Evolutionary conservation across 305 asterid genomes (phyloP), one percentile per base, ranked within the genome.

Genomic region (Striga hermonthica): DNA sequence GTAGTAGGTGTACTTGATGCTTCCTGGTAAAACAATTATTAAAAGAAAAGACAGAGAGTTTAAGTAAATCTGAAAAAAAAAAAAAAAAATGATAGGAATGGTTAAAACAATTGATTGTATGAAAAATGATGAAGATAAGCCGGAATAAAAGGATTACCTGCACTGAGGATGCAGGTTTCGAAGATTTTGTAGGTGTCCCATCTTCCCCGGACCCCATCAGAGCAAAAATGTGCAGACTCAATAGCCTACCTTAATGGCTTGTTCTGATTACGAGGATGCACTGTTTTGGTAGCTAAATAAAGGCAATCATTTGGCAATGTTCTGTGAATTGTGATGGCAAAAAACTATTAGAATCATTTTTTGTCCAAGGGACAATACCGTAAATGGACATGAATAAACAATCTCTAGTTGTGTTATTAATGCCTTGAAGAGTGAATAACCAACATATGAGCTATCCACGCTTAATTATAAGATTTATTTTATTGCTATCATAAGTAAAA

Each of bases 171-270:
- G 83, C 67, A 49, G 88, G 78, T 74, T 84, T 87, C 64, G 91
- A 79, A 76, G 88, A 64, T 79, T 81, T 89, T 40, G 76, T 67
- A 10, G 91, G 82, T 5, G 85, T 78, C 76, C 79, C 76, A 74
- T 82, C 86, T 66, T 89, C 91, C 57, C 90, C 83, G 59, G 93
- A 64, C 67, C 91, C 94, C 97, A 89, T 89, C 56, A 59, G 63
- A 77, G 65, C 72, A 74, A 54, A 75, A 64, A 61, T 39, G 63
- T 45, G 74, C 56, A 60, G 69, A 53, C 65, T 74, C 71, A 56
- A 54, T 68, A 52, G 70, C 73, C 72, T 31, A 68, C 69, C 71
- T 22, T 22, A 22, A 22, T 22, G 31, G 31, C 12, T 34, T 54
- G 62, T 35, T 57, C 67, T 65, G 53, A 58, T 52, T 56, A 72